Base-by-base conservation (phyloP, 2,329 filamentous ascomycete genomes). In the Alternaria sp. region DNA sequence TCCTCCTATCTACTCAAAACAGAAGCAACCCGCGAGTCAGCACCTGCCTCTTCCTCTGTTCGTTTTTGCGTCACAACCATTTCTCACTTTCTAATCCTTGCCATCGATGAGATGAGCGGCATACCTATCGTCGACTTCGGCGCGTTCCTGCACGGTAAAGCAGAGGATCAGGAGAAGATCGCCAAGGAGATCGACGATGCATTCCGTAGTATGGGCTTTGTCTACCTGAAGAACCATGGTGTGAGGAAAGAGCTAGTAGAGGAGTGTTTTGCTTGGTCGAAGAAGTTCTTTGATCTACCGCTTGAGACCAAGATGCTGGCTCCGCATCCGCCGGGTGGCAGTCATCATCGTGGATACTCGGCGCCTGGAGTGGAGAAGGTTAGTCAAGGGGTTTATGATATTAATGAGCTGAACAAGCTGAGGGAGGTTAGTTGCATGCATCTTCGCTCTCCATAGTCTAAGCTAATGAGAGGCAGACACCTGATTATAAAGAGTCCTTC, bases 211-310 rank as follows among this genome's bases (percentile, higher is more conserved):
- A 73, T 79, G 9, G 81, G 82, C 3, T 83, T 83, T 61, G 81
- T 82, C 41, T 82, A 82, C 61, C 70, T 84, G 26, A 75, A 69
- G 55, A 80, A 81, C 47, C 79, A 82, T 58, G 79, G 79, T 2
- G 65, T 84, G 0, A 58, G 67, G 4, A 68, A 70, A 37, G 68
- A 76, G 26, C 61, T 67, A 30, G 70, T 82, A 1, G 68, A 75
- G 11, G 61, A 75, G 44, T 71, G 67, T 28, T 79, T 78, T 55
- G 55, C 61, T 11, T 77, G 73, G 71, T 74, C 72, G 3, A 76
- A 77, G 45, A 70, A 66, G 14, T 80, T 83, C 67, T 83, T 83
- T 65, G 67, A 59, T 26, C 71, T 83, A 2, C 75, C 77, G 0
- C 59, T 71, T 5, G 67, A 72, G 11, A 73, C 73, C 2, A 83